Base-by-base conservation (phyloP, 306 rosid species). In the Prunus fruticosa region DNA sequence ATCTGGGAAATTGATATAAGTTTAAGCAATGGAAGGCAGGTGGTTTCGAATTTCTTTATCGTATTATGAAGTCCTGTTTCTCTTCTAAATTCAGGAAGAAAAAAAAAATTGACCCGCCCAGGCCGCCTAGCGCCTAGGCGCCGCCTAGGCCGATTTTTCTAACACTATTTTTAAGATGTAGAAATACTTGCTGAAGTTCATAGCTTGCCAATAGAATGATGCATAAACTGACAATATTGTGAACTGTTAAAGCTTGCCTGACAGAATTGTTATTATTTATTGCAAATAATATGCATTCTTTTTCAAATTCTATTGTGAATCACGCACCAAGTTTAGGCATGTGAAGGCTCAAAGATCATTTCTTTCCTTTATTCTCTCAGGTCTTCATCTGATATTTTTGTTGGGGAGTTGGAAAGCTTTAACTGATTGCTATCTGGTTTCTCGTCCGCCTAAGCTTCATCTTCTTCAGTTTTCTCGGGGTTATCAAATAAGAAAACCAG, bases 401-500 rank as follows among this genome's bases (percentile, higher is more conserved):
- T 69, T 25, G 69, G 64, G 49, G 19, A 25, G 66, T 80, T 79
- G 77, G 73, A 83, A 82, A 69, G 53, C 56, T 34, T 84, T 67
- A 19, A 22, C 65, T 53, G 15, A 74, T 79, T 82, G 58, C 75
- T 72, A 64, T 73, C 61, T 52, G 68, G 25, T 72, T 77, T 72
- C 58, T 53, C 27, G 23, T 15, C 69, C 50, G 9, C 9, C 72
- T 51, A 82, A 62, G 66, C 69, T 50, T 62, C 65, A 14, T 54
- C 73, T 62, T 71, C 71, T 19, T 74, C 53, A 32, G 63, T 72
- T 25, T 74, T 86, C 77, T 80, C 67, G 73, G 66, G 89, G 72
- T 79, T 78, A 74, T 63, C 74, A 73, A 67, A 81, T 86, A 70
- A 79, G 86, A 83, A 80, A 51, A 70, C 76, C 77, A 76, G 91